Evolutionary conservation across 176 grass and related monocot genomes (phyloP).

Genomic region (Hordeum vulgare): MorexV3_pseudomolecules_assembly NC_058518.1:303651541-303652040

Average conservation of each 20-base stretch:
- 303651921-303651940: not conserved
- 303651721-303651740: too few species aligned
- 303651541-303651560: not conserved
- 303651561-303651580: not conserved
- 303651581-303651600: not conserved
- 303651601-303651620: not conserved
- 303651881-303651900: not conserved
- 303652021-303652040: too few species aligned
- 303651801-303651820: not conserved
- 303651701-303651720: not conserved
- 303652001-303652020: not conserved
- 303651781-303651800: not conserved
- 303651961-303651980: not conserved
- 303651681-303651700: not conserved
- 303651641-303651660: not conserved
- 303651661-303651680: not conserved
- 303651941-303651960: not conserved
- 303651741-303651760: too few species aligned
- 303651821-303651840: not conserved
- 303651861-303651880: not conserved
- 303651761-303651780: too few species aligned
- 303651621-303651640: too few species aligned
- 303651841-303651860: not conserved
- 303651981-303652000: not conserved
- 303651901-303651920: not conserved